Evolutionary conservation across 768 basidiomycete genomes (phyloP), one percentile per base, ranked within the genome.

Genomic region (Hortiboletus campestris): DNA sequence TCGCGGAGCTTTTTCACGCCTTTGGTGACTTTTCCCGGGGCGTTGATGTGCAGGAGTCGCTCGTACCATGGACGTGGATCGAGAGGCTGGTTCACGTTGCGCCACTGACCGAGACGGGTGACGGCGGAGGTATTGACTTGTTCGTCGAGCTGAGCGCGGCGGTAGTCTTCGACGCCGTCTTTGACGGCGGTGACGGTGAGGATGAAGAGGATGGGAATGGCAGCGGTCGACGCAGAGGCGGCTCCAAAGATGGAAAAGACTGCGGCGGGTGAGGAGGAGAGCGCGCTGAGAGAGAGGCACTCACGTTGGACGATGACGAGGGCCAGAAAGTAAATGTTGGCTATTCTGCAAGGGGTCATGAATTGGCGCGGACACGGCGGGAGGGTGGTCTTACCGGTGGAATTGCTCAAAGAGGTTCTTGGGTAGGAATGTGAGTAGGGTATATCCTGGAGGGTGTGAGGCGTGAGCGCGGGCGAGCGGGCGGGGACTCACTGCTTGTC

Each of bases 341-440:
- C 94, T 47, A 93, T 84, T 38, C 89, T 89, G 64, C 40, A 31
- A 31, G 13, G 29, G 19, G 11, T 41, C 51, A 46, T 64, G 45
- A 63, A 43, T 11, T 7, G 36, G 9, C 17, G 36, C 2, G 38
- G 14, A 20, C 13, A 22, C 19, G 0, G 13, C 39, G 16, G 43
- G 28, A n/a, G 38, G 44, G 7, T 19, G 14, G 19, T 65, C 82
- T 61, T 58, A 88, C 87, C 95, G 82, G 58, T 91, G 80, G 68
- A 98, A 99, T 68, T 99, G 96, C 72, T 98, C 94, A 61, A 85
- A 91, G 60, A 98, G 73, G 69, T 98, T 97, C 80, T 91, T 94
- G 11, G 95, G 95, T 42, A 98, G 63, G 68, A 98, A 98, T 1
- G 93, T 91, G 47, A 97, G 46, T 46, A 91, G 70, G 28, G 94